A percentile compares a stretch with the other conserved stretches of the same genome.
These are phyloP conservation scores for Pisolithus albus DNA, from an alignment of 768 basidiomycete species.

Conservation along the genomic window DNA sequence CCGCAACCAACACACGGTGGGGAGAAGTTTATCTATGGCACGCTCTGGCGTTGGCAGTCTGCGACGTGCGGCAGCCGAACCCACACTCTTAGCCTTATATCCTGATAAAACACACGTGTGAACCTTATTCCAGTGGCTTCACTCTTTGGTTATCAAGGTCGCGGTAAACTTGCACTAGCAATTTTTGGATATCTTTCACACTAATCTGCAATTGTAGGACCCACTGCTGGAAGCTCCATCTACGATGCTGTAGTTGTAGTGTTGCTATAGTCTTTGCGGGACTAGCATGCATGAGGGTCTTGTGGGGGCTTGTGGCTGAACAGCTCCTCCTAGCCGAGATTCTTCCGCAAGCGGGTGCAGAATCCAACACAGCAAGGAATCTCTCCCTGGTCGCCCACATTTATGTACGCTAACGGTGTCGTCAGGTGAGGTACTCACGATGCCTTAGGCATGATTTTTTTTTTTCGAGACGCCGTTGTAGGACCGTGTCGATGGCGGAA, in stretches of 20 bases:
- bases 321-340: no score
- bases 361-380: no score
- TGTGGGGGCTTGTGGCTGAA: no score
- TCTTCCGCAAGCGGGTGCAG: no score
- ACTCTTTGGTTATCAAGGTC: conserved; percentile 22
- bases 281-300: conserved; percentile 13
- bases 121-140: conserved; percentile 11
- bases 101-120: conserved; percentile 9
- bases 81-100: conserved; percentile 2
- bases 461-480: background rate
- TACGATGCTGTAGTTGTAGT: conserved; percentile 23
- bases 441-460: no score
- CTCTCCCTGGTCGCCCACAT: no score
- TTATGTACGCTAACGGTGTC: no score
- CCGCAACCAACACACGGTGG: conserved; percentile 16
- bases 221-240: conserved; percentile 9
- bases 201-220: conserved; percentile 22
- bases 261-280: conserved; percentile 1
- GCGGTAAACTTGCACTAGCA: conserved; percentile 9
- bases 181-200: conserved; percentile 25
- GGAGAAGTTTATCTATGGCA: conserved; percentile 8
- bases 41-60: conserved; percentile 18
- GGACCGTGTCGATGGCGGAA: conserved; percentile 11
- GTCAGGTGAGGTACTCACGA: no score
- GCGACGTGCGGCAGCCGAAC: background rate